phyloP scores from a whole-genome alignment of 164 flowering plant genomes.

The Pachysandra terminalis region DNA sequence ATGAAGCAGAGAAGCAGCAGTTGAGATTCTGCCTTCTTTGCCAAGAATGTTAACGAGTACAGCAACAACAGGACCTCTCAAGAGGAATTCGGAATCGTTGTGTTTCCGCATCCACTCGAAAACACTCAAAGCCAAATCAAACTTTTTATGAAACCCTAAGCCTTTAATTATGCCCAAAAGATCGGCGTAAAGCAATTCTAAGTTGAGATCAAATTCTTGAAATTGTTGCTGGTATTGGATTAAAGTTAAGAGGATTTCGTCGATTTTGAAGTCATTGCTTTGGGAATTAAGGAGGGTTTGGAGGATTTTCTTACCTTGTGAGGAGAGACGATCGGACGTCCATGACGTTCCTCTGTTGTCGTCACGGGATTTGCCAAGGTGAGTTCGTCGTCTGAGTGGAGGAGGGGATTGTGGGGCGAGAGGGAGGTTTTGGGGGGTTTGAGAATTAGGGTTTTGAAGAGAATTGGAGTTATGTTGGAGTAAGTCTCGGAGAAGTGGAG shows the following conservation, averaged over 20 bases:
- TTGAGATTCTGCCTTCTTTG: slow-evolving; percentile 47
- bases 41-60: slow-evolving; percentile 60
- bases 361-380: slow-evolving; percentile 57
- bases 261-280: slow-evolving; percentile 25
- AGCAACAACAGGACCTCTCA: slow-evolving; percentile 50
- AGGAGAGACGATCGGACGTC: slow-evolving; percentile 50
- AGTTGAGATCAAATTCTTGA: slow-evolving; percentile 10
- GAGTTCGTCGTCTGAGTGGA: slow-evolving; percentile 27
- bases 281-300: slow-evolving; percentile 41
- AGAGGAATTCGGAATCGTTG: slow-evolving; percentile 24
- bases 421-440: slow-evolving; percentile 7
- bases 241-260: slow-evolving; percentile 23
- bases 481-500: slow-evolving; percentile 38
- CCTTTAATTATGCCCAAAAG: slow-evolving; percentile 60
- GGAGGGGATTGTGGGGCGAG: slow-evolving; percentile 9
- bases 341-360: slow-evolving; percentile 78
- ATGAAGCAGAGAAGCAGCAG: slow-evolving; percentile 51
- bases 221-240: background rate
- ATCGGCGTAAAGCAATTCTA: slow-evolving; percentile 34
- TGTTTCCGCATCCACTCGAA: slow-evolving; percentile 57
- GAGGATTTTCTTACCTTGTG: slow-evolving; percentile 49
- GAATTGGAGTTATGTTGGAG: slow-evolving; percentile 26
- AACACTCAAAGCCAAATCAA: slow-evolving; percentile 54
- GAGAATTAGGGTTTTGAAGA: slow-evolving; percentile 9
- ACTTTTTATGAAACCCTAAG: slow-evolving; percentile 58